Conservation (phyloP, 345 rosid species). For the Eucalyptus urophylla region DNA sequence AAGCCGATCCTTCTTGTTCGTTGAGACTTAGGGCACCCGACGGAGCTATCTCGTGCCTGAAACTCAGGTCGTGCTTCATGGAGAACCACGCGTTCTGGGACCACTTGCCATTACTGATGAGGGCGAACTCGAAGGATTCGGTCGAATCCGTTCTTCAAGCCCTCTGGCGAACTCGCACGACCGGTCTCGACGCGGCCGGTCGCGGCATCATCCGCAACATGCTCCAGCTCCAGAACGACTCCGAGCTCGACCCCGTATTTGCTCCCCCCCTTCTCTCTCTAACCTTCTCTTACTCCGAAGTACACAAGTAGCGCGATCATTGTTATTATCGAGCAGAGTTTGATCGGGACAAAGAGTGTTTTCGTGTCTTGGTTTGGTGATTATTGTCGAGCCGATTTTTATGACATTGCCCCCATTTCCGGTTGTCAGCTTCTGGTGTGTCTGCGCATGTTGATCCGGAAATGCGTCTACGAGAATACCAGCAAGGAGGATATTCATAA, state of each 20-base stretch:
- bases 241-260: constrained; percentile 57
- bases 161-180: constrained; percentile 48
- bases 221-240: constrained; percentile 44
- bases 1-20: neutral
- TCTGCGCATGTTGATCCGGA: constrained; percentile 49
- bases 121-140: constrained; percentile 49
- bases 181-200: constrained; percentile 44
- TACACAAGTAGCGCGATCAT: neutral
- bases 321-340: neutral
- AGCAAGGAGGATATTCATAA: constrained; percentile 39
- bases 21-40: neutral
- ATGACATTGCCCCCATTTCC: neutral
- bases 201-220: constrained; percentile 34
- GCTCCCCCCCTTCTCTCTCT: neutral
- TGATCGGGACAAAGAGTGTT: neutral
- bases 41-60: accelerated
- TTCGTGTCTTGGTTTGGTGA: neutral
- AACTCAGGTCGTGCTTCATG: neutral
- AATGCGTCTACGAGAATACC: constrained; percentile 30
- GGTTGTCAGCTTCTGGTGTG: constrained; percentile 43
- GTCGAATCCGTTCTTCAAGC: constrained; percentile 49
- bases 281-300: neutral
- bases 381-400: neutral
- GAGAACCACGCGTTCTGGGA: constrained; percentile 32
- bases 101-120: constrained; percentile 35